phyloP scores from a whole-genome alignment of 257 asterid genomes.

The Solanum pimpinellifolium region DNA sequence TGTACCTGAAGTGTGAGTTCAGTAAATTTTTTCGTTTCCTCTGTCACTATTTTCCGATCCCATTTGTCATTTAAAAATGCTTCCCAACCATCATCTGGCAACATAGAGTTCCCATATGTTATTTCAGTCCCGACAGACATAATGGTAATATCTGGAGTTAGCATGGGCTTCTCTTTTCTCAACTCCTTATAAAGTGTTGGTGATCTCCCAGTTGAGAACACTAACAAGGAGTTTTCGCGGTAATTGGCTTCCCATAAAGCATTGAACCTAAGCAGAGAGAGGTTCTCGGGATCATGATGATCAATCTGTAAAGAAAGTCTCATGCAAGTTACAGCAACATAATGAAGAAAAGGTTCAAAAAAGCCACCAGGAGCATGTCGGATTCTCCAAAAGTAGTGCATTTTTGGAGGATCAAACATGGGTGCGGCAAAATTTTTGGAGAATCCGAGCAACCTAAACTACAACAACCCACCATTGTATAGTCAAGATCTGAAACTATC shows the following conservation, averaged over 20 bases:
- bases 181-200: constrained; percentile 76
- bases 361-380: neutral
- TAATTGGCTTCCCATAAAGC: constrained; percentile 92
- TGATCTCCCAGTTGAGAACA: constrained; percentile 97
- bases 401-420: neutral
- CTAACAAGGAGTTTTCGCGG: constrained; percentile 72
- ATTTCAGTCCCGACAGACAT: constrained; percentile 98
- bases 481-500: constrained; percentile 97
- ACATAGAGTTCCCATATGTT: constrained; percentile 88
- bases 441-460: neutral
- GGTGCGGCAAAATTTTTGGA: neutral
- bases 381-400: neutral
- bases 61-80: constrained; percentile 72
- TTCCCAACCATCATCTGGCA: constrained; percentile 89
- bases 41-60: constrained; percentile 67
- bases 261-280: constrained; percentile 85
- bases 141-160: constrained; percentile 91
- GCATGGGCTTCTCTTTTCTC: constrained; percentile 93
- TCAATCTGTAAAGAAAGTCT: constrained; percentile 60
- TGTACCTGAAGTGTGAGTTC: constrained; percentile 87
- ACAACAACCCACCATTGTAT: constrained; percentile 63
- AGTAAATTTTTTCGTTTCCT: constrained; percentile 58
- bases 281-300: constrained; percentile 68
- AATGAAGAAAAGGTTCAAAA: neutral
- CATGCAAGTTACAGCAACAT: constrained; percentile 2